Percentiles rank a stretch among this genome's conserved stretches.
phyloP scores from a whole-genome alignment of 768 basidiomycete genomes.

The Mycena kentingensis region DNA sequence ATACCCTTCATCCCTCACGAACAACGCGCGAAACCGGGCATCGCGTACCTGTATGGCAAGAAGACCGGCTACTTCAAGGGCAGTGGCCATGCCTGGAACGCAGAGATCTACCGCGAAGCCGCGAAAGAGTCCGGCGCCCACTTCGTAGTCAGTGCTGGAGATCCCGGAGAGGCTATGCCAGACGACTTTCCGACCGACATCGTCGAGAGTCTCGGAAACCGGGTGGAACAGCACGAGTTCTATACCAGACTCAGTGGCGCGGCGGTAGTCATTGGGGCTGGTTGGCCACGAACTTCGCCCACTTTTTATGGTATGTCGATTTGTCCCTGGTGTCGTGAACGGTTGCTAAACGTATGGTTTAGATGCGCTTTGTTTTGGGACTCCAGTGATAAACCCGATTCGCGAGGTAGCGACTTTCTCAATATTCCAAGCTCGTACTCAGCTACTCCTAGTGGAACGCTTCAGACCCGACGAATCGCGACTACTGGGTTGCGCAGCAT shows the following conservation, averaged over 20 bases:
- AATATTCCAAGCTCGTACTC: not conserved
- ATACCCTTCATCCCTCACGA: slow-evolving; percentile 28
- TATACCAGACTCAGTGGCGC: slow-evolving; percentile 2
- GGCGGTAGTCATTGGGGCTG: slow-evolving; percentile 5
- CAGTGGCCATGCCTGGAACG: not conserved
- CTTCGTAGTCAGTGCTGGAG: not conserved
- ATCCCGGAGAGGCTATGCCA: too few relatives aligned
- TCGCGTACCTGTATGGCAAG: slow-evolving; percentile 7
- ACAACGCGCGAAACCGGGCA: slow-evolving; percentile 15
- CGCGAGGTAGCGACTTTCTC: slow-evolving; percentile 2
- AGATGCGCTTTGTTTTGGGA: slow-evolving; percentile 37
- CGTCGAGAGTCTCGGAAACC: slow-evolving; percentile 7
- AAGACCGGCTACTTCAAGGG: slow-evolving; percentile 1
- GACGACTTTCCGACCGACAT: slow-evolving; percentile 3
- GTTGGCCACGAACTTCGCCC: not conserved
- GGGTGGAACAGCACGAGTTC: slow-evolving; percentile 5
- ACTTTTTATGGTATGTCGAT: not conserved
- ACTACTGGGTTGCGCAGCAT: slow-evolving; percentile 35
- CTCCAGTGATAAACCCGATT: slow-evolving; percentile 41
- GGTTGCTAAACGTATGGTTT: not conserved
- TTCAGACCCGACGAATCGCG: slow-evolving; percentile 30
- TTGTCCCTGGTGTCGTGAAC: not conserved
- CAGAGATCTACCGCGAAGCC: slow-evolving; percentile 4
- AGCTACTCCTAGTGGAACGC: slow-evolving; percentile 29
- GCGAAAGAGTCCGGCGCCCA: not conserved